Conservation (phyloP, 345 rosid genomes). For the Balakata baccata region DNA sequence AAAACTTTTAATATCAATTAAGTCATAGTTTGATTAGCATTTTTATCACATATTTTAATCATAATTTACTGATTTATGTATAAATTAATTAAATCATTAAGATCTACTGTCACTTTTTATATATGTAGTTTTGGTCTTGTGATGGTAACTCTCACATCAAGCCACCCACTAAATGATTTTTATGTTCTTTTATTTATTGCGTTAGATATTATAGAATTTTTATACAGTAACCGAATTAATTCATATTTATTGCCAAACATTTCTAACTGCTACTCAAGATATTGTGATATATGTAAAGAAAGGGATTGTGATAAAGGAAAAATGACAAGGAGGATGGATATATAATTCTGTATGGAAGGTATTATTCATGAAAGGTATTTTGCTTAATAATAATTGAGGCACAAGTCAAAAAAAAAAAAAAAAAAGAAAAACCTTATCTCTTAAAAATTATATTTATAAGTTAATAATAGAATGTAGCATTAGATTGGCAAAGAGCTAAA, state of each 20-base stretch:
- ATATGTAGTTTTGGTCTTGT: not conserved
- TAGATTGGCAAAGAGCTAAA: not conserved
- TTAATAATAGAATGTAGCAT: not conserved
- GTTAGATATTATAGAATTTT: too few relatives aligned
- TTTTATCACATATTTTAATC: not conserved
- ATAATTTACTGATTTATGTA: not conserved
- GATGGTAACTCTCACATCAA: too few relatives aligned
- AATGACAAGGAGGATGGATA: slow-evolving; percentile 15
- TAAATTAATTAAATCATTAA: too few relatives aligned
- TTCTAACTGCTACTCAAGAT: not conserved
- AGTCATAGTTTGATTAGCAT: not conserved
- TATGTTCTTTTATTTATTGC: not conserved
- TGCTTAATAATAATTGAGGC: slow-evolving; percentile 24
- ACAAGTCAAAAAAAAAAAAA: too few relatives aligned
- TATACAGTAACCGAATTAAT: too few relatives aligned
- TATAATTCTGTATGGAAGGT: not conserved
- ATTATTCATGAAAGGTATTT: slow-evolving; percentile 11
- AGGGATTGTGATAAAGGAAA: slow-evolving; percentile 4
- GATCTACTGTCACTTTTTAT: too few relatives aligned
- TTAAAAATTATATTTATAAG: not conserved
- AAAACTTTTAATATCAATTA: too few relatives aligned
- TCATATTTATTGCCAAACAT: not conserved
- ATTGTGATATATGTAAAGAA: not conserved
- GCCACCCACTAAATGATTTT: too few relatives aligned
- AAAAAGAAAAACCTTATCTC: not conserved